Evolutionary conservation across 441 rosid genomes (phyloP).

Genomic region (Bruguiera hainesii): DNA sequence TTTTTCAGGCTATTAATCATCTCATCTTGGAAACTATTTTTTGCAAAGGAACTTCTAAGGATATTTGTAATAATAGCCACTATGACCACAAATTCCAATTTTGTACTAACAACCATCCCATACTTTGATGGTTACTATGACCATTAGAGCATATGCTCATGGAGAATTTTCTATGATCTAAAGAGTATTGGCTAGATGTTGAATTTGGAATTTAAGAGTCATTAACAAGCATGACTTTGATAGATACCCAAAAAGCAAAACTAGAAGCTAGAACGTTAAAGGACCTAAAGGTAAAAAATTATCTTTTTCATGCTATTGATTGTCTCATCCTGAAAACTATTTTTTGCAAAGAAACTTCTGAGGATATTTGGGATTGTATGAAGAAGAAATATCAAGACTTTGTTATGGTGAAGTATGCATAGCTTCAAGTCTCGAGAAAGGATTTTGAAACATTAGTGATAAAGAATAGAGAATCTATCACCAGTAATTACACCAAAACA

Average conservation of each 20-base stretch:
- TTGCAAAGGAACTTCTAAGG: neutral
- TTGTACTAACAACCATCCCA: no score
- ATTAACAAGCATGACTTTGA: no score
- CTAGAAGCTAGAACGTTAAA: neutral
- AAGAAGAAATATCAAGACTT: neutral
- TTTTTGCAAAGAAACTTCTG: neutral
- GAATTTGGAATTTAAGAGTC: no score
- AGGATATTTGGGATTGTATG: neutral
- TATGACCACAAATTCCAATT: no score
- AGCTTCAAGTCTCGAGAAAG: no score
- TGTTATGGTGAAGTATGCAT: neutral
- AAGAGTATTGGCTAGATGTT: no score
- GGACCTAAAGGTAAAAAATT: constrained; percentile 5
- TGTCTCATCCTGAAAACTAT: neutral
- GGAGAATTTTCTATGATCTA: no score
- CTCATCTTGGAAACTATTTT: neutral
- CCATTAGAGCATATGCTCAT: no score
- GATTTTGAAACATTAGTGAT: neutral
- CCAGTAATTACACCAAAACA: no score
- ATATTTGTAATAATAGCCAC: neutral
- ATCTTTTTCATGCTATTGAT: constrained; percentile 3
- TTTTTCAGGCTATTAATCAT: neutral
- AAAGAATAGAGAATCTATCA: no score
- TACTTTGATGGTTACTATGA: no score
- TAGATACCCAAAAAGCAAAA: neutral